These are phyloP conservation scores for Fusarium acutatum DNA, from an alignment of 2,329 filamentous ascomycete species.

Conservation along the genomic window DNA sequence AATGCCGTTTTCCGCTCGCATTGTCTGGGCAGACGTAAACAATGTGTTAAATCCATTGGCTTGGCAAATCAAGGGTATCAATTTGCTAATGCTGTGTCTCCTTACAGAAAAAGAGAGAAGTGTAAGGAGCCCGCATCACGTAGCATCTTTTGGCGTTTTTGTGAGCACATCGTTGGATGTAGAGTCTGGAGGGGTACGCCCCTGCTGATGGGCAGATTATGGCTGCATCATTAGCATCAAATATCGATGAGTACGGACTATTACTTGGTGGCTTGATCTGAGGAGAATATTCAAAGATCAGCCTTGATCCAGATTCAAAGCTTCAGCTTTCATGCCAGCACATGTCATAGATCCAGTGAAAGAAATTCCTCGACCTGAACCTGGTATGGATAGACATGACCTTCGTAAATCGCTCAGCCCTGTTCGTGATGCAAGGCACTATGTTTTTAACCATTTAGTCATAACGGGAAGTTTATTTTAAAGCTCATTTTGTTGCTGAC, in stretches of 20 bases:
- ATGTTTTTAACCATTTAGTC: background rate
- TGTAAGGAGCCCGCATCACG: background rate
- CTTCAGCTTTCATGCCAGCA: slow-evolving; percentile 10
- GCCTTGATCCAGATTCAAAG: background rate
- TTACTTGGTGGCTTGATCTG: background rate
- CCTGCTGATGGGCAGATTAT: slow-evolving; percentile 18
- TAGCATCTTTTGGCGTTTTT: slow-evolving; percentile 18
- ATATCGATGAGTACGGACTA: background rate
- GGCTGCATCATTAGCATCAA: background rate
- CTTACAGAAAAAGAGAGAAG: background rate
- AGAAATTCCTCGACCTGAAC: slow-evolving; percentile 26
- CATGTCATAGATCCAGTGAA: slow-evolving; percentile 13
- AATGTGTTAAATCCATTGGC: background rate
- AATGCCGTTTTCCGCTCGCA: slow-evolving; percentile 23
- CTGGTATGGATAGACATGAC: slow-evolving; percentile 15
- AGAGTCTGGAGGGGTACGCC: background rate
- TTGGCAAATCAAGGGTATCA: slow-evolving; percentile 11
- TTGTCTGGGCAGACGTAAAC: slow-evolving; percentile 28
- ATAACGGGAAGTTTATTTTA: slow-evolving; percentile 26
- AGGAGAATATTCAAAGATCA: background rate
- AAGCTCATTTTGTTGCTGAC: slow-evolving; percentile 7
- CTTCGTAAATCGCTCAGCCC: slow-evolving; percentile 23
- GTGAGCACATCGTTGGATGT: slow-evolving; percentile 5
- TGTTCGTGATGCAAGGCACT: slow-evolving; percentile 9
- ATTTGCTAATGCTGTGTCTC: background rate